Percentiles rank a stretch among this genome's conserved stretches.
These are phyloP conservation scores for Discostella pseudostelligera DNA, from an alignment of 108 stramenopile species.

Conservation along the genomic window DNA sequence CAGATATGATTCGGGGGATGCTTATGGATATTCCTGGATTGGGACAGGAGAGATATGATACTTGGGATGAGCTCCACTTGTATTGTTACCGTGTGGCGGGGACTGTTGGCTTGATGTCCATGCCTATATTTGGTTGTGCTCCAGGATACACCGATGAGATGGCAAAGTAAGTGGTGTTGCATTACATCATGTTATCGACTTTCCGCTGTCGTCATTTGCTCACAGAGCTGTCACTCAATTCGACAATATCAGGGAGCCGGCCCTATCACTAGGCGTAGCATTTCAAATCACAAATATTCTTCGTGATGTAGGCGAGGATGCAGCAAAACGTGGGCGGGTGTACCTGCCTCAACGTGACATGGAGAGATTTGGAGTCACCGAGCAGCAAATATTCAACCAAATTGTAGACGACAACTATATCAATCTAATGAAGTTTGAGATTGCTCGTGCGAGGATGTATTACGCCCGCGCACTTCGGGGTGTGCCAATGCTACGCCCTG, in stretches of 20 bases:
- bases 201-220: neutral
- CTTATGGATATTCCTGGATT: constrained; percentile 94
- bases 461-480: constrained; percentile 92
- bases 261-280: constrained; percentile 94
- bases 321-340: constrained; percentile 84
- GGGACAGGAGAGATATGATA: constrained; percentile 90
- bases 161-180: constrained; percentile 66
- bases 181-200: constrained; percentile 8
- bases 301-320: constrained; percentile 97
- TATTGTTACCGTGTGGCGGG: constrained; percentile 98
- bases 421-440: constrained; percentile 94
- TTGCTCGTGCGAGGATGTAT: constrained; percentile 90
- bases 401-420: constrained; percentile 88
- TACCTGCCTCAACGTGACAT: constrained; percentile 93
- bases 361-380: constrained; percentile 88
- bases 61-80: constrained; percentile 92
- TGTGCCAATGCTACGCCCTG: constrained; percentile 88
- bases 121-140: constrained; percentile 92
- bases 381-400: constrained; percentile 88
- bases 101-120: constrained; percentile 95
- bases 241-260: constrained; percentile 71
- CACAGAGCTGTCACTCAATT: neutral
- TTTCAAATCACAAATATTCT: constrained; percentile 99
- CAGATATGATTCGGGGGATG: constrained; percentile 97
- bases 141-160: constrained; percentile 75